Percentiles rank a stretch among this genome's conserved stretches.
Evolutionary conservation across 75 land plant species (phyloP).

Genomic region (Sequoiadendron giganteum): DNA sequence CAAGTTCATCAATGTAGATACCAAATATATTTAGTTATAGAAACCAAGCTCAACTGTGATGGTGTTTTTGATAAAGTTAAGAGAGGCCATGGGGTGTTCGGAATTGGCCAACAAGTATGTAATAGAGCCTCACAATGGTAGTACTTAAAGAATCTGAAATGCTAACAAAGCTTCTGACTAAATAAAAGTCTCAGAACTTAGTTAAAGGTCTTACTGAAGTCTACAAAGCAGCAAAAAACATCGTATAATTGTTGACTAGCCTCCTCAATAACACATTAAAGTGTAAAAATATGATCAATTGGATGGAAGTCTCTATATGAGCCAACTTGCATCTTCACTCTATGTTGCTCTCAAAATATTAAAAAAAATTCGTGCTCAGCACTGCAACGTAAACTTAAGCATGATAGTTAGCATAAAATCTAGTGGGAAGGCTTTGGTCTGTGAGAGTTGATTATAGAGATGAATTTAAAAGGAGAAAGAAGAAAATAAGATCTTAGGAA

Average conservation of each 20-base stretch:
- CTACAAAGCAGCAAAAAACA: neutral
- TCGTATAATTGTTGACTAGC: neutral
- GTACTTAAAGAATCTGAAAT: neutral
- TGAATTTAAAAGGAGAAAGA: neutral
- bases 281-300: neutral
- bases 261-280: neutral
- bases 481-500: neutral
- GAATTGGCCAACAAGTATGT: neutral
- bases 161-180: neutral
- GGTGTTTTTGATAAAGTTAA: too few relatives aligned
- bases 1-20: too few relatives aligned
- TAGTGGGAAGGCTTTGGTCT: neutral
- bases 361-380: neutral
- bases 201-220: neutral
- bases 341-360: neutral
- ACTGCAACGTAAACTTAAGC: neutral
- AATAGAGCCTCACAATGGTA: neutral
- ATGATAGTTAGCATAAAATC: neutral
- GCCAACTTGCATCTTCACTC: neutral
- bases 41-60: too few relatives aligned
- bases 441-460: neutral
- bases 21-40: too few relatives aligned
- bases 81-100: too few relatives aligned
- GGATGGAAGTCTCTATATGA: neutral
- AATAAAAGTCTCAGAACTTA: neutral